A percentile compares a stretch with the other conserved stretches of the same genome.
phyloP scores from a whole-genome alignment of 139 green algal genomes.

The Micromonas pusilla region DNA sequence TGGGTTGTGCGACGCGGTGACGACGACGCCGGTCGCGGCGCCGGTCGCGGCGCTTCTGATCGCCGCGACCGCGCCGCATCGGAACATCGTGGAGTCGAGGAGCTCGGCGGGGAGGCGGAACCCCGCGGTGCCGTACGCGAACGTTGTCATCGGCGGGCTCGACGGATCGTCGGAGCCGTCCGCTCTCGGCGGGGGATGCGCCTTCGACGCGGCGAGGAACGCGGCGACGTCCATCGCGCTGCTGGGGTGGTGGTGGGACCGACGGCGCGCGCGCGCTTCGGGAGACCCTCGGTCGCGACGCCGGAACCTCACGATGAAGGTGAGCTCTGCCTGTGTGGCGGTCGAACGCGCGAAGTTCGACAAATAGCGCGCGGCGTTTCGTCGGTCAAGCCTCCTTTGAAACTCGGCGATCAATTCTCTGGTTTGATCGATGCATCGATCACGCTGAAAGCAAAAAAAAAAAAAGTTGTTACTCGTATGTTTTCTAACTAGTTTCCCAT shows the following conservation, averaged over 20 bases:
- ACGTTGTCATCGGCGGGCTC: too few relatives aligned
- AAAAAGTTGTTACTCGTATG: too few relatives aligned
- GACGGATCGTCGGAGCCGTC: too few relatives aligned
- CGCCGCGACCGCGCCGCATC: constrained; percentile 76
- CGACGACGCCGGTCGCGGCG: constrained; percentile 68
- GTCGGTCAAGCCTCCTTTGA: too few relatives aligned
- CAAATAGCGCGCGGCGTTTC: background rate
- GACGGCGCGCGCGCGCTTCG: too few relatives aligned
- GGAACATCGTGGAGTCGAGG: constrained; percentile 75
- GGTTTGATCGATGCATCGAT: too few relatives aligned
- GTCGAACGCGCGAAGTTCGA: background rate
- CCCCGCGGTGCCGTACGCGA: constrained; percentile 84
- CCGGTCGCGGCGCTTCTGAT: constrained; percentile 41
- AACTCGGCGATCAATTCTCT: too few relatives aligned
- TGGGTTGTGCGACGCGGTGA: constrained; percentile 95
- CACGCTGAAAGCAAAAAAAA: too few relatives aligned
- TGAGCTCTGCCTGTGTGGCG: too few relatives aligned
- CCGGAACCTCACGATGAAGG: too few relatives aligned
- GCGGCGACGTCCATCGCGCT: background rate
- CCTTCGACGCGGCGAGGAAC: background rate
- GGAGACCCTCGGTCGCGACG: too few relatives aligned
- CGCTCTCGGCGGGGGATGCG: background rate
- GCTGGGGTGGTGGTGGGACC: background rate
- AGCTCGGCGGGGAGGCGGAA: constrained; percentile 65
- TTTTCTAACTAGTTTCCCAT: too few relatives aligned